Evolutionary conservation across 2,329 filamentous ascomycete genomes (phyloP).

Genomic region (Aspergillus cejpii): DNA sequence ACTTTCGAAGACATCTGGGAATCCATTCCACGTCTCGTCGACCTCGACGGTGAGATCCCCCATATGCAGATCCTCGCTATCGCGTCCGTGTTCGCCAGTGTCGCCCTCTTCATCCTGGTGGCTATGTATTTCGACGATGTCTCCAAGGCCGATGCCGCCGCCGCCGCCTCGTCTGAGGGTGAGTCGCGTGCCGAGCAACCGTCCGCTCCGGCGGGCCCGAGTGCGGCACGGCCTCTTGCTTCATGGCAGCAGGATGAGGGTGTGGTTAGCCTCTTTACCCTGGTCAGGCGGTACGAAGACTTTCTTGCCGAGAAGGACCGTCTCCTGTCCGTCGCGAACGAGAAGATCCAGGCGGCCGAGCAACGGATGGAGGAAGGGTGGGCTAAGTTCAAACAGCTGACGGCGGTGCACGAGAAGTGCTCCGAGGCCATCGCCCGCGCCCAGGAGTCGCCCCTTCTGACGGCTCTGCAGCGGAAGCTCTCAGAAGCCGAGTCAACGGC

Average conservation of each 20-base stretch:
- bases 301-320: conserved; percentile 1
- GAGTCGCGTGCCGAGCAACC: too few relatives aligned
- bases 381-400: conserved; percentile 1
- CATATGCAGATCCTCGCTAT: conserved; percentile 4
- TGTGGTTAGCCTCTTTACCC: too few relatives aligned
- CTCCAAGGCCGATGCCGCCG: neutral
- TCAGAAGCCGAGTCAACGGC: neutral
- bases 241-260: neutral
- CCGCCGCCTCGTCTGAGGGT: too few relatives aligned
- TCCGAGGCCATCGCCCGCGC: neutral
- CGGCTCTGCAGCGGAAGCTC: conserved; percentile 5
- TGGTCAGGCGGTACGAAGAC: conserved; percentile 5
- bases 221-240: too few relatives aligned
- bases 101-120: neutral
- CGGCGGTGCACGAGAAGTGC: neutral
- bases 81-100: neutral
- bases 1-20: conserved; percentile 5
- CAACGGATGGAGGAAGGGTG: conserved; percentile 3
- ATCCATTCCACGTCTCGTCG: neutral
- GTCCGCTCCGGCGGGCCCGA: too few relatives aligned
- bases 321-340: conserved; percentile 1
- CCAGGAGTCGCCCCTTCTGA: neutral
- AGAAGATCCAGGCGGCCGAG: conserved; percentile 7
- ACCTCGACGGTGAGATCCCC: conserved; percentile 8
- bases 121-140: neutral